phyloP scores from a whole-genome alignment of 805 yeast species.

The Yamadazyma nakazawae region DNA sequence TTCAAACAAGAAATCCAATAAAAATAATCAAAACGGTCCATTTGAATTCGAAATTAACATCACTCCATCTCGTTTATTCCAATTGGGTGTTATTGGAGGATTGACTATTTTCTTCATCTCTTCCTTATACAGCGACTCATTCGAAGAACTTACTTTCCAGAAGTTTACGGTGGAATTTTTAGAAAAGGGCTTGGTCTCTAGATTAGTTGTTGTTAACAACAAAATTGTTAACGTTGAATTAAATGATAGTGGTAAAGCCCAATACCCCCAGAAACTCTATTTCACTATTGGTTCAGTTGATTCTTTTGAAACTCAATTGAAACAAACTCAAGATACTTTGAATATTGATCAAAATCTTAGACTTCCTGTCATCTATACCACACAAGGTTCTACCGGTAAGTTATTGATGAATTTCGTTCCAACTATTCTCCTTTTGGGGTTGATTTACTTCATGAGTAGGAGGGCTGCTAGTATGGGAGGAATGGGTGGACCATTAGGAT shows the following conservation, averaged over 20 bases:
- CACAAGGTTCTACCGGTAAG: conserved; percentile 64
- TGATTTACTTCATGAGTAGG: conserved; percentile 77
- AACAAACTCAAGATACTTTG: conserved; percentile 69
- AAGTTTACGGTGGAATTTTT: conserved; percentile 76
- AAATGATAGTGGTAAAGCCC: conserved; percentile 57
- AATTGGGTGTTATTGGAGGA: conserved; percentile 30
- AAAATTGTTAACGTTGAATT: conserved; percentile 69
- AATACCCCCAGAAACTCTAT: conserved; percentile 30
- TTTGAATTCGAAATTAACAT: conserved; percentile 15
- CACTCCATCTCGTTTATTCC: conserved; percentile 20
- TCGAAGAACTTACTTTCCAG: conserved; percentile 78
- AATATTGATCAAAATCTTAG: conserved; percentile 59
- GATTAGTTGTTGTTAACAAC: conserved; percentile 73
- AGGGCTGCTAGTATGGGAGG: conserved; percentile 42
- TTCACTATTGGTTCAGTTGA: conserved; percentile 91
- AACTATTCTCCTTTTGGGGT: conserved; percentile 84
- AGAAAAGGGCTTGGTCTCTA: conserved; percentile 73
- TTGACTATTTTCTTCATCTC: conserved; percentile 23
- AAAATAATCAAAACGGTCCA: conserved; percentile 12
- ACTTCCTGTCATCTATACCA: conserved; percentile 77
- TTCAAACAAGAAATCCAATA: conserved; percentile 10
- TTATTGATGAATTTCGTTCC: conserved; percentile 76
- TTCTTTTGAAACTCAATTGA: conserved; percentile 76
- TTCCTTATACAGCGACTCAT: conserved; percentile 17
- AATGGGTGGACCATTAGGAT: conserved; percentile 61